Evolutionary conservation across 805 yeast species (phyloP), one percentile per base, ranked within the genome.

Genomic region (Isabelozyma rhagii): DNA sequence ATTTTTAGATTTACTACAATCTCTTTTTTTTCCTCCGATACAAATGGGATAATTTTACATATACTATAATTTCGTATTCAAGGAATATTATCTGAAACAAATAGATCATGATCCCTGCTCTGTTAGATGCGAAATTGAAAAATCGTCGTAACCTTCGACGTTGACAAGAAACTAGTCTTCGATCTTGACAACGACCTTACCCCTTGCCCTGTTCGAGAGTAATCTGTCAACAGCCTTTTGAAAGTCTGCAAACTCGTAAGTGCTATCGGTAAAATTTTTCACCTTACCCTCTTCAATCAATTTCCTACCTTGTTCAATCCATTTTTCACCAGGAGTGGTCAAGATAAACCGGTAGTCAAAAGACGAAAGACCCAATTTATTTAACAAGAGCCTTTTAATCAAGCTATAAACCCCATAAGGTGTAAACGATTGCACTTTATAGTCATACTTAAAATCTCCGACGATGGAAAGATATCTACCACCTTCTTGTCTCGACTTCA

Each of bases 131-230:
- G 4, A 21, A 21, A 5, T 21, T 21, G 25, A 21, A 21, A 21
- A 21, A 21, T 21, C 25, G 1, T 21, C 25, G 25, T 21, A 21
- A 21, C 25, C 25, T 21, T 21, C 25, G 25, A 1, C 25, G 6
- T 21, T 21, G 25, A 3, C 25, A 21, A 8, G 36, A 31, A 39
- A 39, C 9, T 41, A 41, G 44, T 15, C 44, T 27, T 51, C 57
- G 46, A 71, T 57, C 47, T 62, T 57, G 29, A 82, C 48, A n/a
- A 89, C 78, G 45, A 86, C 70, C 63, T 89, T 89, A 38, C 96
- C 97, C 49, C 76, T 79, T 7, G 85, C 83, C 44, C 62, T 69
- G 49, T 80, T 77, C 31, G 73, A 62, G 7, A 62, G 62, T 28
- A 85, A 61, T 53, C 69, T 69, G 8, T 78, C 77, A 43, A 79